These are phyloP conservation scores for Flaveria linearis DNA, from an alignment of 129 eudicot species.

Conservation along the genomic window DNA sequence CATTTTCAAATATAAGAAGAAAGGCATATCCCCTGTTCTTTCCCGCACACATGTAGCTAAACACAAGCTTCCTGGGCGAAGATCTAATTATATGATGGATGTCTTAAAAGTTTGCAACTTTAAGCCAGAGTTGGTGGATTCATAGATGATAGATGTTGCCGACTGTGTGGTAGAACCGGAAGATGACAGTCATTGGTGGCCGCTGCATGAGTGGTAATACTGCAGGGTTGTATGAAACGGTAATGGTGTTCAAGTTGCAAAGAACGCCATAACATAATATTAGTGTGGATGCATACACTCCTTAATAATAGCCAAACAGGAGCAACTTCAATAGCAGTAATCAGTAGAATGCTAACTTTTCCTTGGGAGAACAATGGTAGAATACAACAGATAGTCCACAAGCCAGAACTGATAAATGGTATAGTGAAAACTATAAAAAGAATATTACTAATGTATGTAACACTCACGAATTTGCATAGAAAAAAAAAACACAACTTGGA, in stretches of 20 bases:
- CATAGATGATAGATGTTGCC: not conserved
- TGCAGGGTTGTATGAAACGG: not conserved
- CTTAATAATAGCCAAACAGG: not conserved
- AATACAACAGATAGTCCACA: slow-evolving; percentile 7
- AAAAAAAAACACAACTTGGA: slow-evolving; percentile 12
- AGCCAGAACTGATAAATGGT: slow-evolving; percentile 5
- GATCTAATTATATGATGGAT: not conserved
- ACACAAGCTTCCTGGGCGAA: not conserved
- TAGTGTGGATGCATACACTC: not conserved
- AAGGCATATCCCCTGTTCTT: not conserved
- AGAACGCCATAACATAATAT: not conserved
- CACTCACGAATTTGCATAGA: not conserved
- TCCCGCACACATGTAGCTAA: not conserved
- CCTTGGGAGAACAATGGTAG: not conserved
- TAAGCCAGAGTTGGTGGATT: not conserved
- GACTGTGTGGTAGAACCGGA: not conserved
- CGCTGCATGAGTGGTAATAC: not conserved
- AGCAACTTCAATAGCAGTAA: not conserved
- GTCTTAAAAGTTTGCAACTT: not conserved
- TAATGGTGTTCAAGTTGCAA: not conserved
- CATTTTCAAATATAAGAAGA: not conserved
- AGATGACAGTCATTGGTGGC: not conserved
- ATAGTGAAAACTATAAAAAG: not conserved
- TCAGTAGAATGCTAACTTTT: slow-evolving; percentile 4
- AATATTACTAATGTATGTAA: not conserved